These are phyloP conservation scores for Cyclotella baltica DNA, from an alignment of 108 stramenopile species.

Conservation along the genomic window DNA sequence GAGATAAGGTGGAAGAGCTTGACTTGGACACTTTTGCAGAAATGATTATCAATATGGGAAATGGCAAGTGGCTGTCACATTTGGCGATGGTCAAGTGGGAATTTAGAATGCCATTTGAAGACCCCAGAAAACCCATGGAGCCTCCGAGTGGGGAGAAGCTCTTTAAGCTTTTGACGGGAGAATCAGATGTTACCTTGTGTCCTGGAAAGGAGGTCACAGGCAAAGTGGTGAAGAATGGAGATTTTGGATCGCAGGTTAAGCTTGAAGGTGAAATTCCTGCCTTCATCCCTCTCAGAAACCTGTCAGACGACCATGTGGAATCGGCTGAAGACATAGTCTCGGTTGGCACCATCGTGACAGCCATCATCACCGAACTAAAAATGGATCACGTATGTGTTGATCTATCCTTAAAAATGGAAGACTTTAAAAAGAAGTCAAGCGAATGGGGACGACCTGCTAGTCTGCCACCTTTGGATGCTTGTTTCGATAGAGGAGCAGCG, in stretches of 20 bases:
- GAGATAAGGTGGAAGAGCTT: conserved; percentile 88
- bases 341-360: conserved; percentile 82
- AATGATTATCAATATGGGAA: conserved; percentile 75
- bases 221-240: conserved; percentile 78
- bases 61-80: conserved; percentile 82
- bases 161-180: conserved; percentile 88
- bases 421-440: conserved; percentile 80
- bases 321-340: conserved; percentile 84
- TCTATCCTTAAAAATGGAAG: conserved; percentile 86
- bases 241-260: conserved; percentile 89
- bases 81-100: conserved; percentile 94
- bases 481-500: conserved; percentile 73
- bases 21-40: conserved; percentile 87
- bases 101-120: conserved; percentile 86
- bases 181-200: conserved; percentile 82
- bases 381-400: conserved; percentile 93
- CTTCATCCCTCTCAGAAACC: conserved; percentile 83
- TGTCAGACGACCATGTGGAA: conserved; percentile 89
- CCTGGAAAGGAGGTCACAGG: conserved; percentile 92
- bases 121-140: conserved; percentile 88
- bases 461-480: conserved; percentile 69
- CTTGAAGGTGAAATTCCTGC: conserved; percentile 90
- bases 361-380: conserved; percentile 87
- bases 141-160: conserved; percentile 73
- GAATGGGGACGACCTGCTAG: conserved; percentile 83